Evolutionary conservation across 164 flowering plant species (phyloP), one percentile per base, ranked within the genome.

Genomic region (Vitis riparia): DNA sequence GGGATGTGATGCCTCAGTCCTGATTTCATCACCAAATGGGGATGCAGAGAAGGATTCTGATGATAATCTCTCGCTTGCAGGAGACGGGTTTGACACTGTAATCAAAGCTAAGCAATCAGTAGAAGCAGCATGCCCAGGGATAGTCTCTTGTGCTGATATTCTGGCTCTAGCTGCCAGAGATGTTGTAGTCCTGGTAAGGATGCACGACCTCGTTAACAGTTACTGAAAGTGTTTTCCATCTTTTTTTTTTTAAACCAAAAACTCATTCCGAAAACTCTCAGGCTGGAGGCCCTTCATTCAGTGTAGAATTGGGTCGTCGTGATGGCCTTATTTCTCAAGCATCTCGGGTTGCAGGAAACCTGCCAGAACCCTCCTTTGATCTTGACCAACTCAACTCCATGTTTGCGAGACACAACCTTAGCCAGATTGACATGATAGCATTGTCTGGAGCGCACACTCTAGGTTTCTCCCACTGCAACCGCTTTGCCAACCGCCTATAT

Each of bases 11-110:
- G 94, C 89, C 0, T 92, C 98, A 5, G 57, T 92, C 2, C 10
- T 92, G 85, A 86, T 88, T 32, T 47, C 81, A 17, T 89, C 97
- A 2, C 78, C 87, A 16, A 88, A 81, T 57, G 80, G 83, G 10
- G 92, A 86, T 56, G 95, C 95, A 6, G 95, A 89, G 73, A 92
- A 85, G 77, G 97, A 92, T 65, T 80, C 92, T 0, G 44, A 68
- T 1, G 91, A 86, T 50, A 89, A 89, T 67, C 77, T 89, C 0
- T 89, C 95, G 0, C 86, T 90, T 1, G 92, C 95, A 0, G 95
- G 95, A 67, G 97, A 92, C 56, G 95, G 97, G 8, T 91, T 91
- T 44, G 97, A 91, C 77, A 91, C 93, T 2, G 86, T 91, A 2
- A 66, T 81, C 63, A 85, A 85, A 68, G 92, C 93, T 11, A 92